Conservation (phyloP, 2,329 filamentous ascomycete genomes). For the Penicillium sp. region DNA sequence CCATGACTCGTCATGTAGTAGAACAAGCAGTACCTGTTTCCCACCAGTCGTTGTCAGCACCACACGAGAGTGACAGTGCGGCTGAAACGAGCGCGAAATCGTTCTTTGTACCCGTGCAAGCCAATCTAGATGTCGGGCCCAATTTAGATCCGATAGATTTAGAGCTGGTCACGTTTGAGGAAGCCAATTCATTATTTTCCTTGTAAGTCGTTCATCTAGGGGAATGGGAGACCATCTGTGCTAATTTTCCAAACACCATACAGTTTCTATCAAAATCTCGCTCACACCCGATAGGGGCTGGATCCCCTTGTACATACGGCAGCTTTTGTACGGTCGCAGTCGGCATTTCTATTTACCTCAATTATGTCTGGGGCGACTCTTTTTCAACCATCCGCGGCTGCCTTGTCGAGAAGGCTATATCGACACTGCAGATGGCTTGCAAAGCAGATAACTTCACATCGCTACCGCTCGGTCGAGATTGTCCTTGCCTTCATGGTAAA, state of each 20-base stretch:
- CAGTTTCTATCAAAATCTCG: constrained; percentile 63
- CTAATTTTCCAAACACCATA: not conserved
- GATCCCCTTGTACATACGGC: constrained; percentile 62
- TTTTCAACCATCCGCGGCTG: constrained; percentile 58
- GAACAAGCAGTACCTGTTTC: constrained; percentile 22
- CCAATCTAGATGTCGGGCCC: constrained; percentile 56
- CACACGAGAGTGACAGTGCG: constrained; percentile 5
- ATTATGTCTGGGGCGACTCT: constrained; percentile 63
- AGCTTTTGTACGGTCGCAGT: constrained; percentile 60
- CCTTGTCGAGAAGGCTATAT: constrained; percentile 60
- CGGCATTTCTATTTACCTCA: constrained; percentile 66
- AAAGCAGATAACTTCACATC: constrained; percentile 54
- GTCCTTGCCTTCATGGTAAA: constrained; percentile 70
- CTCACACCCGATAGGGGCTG: constrained; percentile 68
- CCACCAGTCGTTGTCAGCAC: constrained; percentile 38
- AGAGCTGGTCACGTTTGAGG: constrained; percentile 60
- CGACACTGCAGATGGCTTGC: constrained; percentile 60
- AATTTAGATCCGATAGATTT: constrained; percentile 65
- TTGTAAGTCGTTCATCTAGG: constrained; percentile 47
- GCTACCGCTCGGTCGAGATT: constrained; percentile 65
- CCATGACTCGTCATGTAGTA: constrained; percentile 18
- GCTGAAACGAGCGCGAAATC: constrained; percentile 42
- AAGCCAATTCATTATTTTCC: constrained; percentile 58
- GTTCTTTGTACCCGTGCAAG: constrained; percentile 62
- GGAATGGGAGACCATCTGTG: not conserved